These are phyloP conservation scores for Peterozyma xylosa DNA, from an alignment of 805 yeast genomes.

Conservation along the genomic window DNA sequence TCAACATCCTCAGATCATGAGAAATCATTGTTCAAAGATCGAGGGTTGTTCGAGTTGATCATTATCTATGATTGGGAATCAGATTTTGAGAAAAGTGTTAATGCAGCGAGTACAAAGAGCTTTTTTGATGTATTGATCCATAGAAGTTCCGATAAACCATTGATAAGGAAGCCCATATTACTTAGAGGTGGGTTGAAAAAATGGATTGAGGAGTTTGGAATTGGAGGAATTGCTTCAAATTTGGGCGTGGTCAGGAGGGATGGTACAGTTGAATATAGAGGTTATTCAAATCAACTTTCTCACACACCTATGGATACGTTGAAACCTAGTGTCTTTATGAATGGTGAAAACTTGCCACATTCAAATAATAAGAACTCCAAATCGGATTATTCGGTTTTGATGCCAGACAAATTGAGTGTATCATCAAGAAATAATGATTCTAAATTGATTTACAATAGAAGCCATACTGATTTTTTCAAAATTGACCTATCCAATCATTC, in stretches of 20 bases:
- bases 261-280: slow-evolving; percentile 2
- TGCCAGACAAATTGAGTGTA: background rate
- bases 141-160: slow-evolving; percentile 26
- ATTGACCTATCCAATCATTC: background rate
- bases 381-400: too few relatives aligned
- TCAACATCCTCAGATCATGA: slow-evolving; percentile 51
- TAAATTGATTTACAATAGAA: slow-evolving; percentile 4
- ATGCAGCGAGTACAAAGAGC: slow-evolving; percentile 14
- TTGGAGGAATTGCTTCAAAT: slow-evolving; percentile 23
- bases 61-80: slow-evolving; percentile 54
- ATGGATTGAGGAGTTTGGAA: slow-evolving; percentile 51
- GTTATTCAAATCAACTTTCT: background rate
- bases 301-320: too few relatives aligned
- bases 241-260: slow-evolving; percentile 7
- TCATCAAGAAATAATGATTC: background rate
- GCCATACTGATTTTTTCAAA: slow-evolving; percentile 5
- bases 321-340: background rate
- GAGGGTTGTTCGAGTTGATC: slow-evolving; percentile 53
- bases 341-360: background rate
- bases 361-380: too few relatives aligned
- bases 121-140: slow-evolving; percentile 28
- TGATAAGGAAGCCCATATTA: slow-evolving; percentile 33
- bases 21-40: slow-evolving; percentile 38
- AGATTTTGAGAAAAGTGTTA: slow-evolving; percentile 16
- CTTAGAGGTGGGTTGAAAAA: slow-evolving; percentile 57